Evolutionary conservation across 176 grass and related monocot genomes (phyloP).

Genomic region (Melocanna baccifera): DNA sequence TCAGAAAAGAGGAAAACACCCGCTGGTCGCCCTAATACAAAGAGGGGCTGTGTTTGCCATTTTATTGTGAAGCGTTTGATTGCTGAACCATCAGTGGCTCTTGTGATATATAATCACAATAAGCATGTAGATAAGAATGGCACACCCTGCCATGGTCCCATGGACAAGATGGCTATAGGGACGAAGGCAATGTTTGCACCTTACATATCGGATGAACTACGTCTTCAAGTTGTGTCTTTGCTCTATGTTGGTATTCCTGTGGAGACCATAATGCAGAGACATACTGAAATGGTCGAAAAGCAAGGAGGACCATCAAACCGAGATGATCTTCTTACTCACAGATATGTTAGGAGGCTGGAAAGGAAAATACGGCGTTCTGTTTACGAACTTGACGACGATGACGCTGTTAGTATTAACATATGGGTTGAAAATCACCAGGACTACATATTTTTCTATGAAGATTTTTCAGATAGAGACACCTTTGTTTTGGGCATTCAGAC

Average conservation of each 20-base stretch:
- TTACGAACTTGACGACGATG: conserved; percentile 76
- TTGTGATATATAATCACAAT: conserved; percentile 96
- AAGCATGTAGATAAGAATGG: conserved; percentile 96
- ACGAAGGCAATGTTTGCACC: conserved; percentile 91
- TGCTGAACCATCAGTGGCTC: conserved; percentile 83
- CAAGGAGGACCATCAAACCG: conserved; percentile 85
- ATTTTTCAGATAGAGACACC: conserved; percentile 70
- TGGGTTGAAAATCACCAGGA: conserved; percentile 89
- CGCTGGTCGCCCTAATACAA: conserved; percentile 90
- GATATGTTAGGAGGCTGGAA: conserved; percentile 91
- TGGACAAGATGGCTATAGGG: conserved; percentile 82
- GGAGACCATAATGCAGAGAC: conserved; percentile 94
- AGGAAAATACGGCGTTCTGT: conserved; percentile 82
- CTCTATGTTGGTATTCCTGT: conserved; percentile 90
- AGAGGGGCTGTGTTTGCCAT: conserved; percentile 96
- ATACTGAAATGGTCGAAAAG: conserved; percentile 69
- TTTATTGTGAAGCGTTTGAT: conserved; percentile 98
- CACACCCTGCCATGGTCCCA: conserved; percentile 81
- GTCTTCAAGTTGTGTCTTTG: conserved; percentile 83
- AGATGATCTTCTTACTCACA: conserved; percentile 98
- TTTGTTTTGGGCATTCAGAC: conserved; percentile 92
- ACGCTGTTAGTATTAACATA: conserved; percentile 59
- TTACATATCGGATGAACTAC: conserved; percentile 89
- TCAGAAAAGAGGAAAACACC: conserved; percentile 72
- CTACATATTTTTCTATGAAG: conserved; percentile 76